Evolutionary conservation across 2,329 filamentous ascomycete genomes (phyloP).

Genomic region (Fusarium annulatum): DNA sequence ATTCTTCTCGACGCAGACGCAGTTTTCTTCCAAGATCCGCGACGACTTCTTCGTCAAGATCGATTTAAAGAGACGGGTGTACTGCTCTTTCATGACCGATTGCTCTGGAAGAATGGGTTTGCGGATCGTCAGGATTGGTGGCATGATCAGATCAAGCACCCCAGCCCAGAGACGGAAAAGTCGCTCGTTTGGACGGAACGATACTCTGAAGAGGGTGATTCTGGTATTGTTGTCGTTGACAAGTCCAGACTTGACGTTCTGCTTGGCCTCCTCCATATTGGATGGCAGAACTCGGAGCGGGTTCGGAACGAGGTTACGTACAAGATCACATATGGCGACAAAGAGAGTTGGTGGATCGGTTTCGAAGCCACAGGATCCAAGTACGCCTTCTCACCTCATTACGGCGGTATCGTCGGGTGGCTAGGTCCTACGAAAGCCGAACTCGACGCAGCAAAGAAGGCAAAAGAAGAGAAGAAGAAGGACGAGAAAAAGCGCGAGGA

Average conservation of each 20-base stretch:
- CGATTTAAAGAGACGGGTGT: conserved; percentile 49
- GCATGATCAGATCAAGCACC: conserved; percentile 51
- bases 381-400: conserved; percentile 56
- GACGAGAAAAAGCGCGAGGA: neutral
- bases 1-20: conserved; percentile 55
- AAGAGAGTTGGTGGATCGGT: conserved; percentile 60
- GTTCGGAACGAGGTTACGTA: conserved; percentile 56
- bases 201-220: conserved; percentile 57
- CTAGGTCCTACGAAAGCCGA: neutral
- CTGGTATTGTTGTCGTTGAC: conserved; percentile 55
- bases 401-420: conserved; percentile 56
- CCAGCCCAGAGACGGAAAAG: conserved; percentile 47
- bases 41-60: conserved; percentile 47
- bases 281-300: conserved; percentile 57
- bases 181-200: conserved; percentile 54
- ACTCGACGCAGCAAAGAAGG: neutral
- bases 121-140: conserved; percentile 53
- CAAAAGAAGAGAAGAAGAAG: neutral
- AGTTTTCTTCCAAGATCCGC: conserved; percentile 53
- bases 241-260: conserved; percentile 53
- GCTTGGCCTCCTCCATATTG: conserved; percentile 54
- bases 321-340: conserved; percentile 56
- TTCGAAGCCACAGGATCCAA: conserved; percentile 53
- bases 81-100: conserved; percentile 56
- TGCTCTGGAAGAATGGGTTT: conserved; percentile 52